Conservation (phyloP, 305 asterid genomes). For the Salvia sclarea region DNA sequence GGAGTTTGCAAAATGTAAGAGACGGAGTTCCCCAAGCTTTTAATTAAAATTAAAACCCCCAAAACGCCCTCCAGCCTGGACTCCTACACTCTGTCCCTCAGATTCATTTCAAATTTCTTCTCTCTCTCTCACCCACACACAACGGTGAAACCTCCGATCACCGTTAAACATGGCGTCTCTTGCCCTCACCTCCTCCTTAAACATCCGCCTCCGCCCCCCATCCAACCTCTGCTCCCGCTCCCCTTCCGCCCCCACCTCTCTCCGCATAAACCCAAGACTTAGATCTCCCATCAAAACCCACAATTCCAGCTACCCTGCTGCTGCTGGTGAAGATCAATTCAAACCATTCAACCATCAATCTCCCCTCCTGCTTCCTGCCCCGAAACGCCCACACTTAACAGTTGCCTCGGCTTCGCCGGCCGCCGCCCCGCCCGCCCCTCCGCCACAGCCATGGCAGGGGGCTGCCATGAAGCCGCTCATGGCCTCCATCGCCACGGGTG, state of each 20-base stretch:
- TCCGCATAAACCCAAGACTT: conserved; percentile 23
- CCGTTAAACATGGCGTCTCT: no score
- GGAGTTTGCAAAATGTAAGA: no score
- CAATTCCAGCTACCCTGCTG: neutral
- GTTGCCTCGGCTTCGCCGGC: conserved; percentile 37
- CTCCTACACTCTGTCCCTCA: no score
- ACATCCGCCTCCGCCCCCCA: no score
- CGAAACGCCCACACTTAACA: conserved; percentile 26
- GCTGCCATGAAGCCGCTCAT: conserved; percentile 80
- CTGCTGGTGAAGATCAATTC: neutral
- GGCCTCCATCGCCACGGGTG: conserved; percentile 78
- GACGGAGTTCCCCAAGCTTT: no score
- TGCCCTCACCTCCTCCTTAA: no score
- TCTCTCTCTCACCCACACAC: no score
- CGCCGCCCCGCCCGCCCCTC: conserved; percentile 30
- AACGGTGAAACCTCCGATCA: no score
- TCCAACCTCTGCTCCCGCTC: no score
- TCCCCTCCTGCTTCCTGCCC: conserved; percentile 13
- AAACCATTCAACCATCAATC: conserved; percentile 16
- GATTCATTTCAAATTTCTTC: no score
- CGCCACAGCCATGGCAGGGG: conserved; percentile 83
- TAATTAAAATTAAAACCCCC: no score
- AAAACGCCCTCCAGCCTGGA: no score
- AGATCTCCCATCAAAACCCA: conserved; percentile 26
- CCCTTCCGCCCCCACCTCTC: conserved; percentile 26